phyloP scores from a whole-genome alignment of 1,284 basidiomycete species.

The Trametes polyzona region DNA sequence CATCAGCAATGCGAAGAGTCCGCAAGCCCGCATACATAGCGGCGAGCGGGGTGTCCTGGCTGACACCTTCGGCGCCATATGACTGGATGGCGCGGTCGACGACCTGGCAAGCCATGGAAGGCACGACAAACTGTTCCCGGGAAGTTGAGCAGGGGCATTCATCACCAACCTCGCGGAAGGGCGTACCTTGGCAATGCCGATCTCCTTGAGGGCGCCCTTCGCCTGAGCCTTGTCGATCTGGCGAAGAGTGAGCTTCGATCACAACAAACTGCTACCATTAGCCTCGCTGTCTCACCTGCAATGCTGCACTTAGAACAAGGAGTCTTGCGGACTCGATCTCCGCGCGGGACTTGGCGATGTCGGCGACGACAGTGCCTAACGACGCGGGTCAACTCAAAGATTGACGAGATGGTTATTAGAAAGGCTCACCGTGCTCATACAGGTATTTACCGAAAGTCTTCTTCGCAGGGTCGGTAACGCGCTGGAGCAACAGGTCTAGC shows the following conservation, averaged over 20 bases:
- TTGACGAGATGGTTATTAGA: too few relatives aligned
- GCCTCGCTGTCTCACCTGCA: slow-evolving; percentile 76
- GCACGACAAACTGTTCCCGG: slow-evolving; percentile 96
- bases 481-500: slow-evolving; percentile 86
- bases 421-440: slow-evolving; percentile 79
- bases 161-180: too few relatives aligned
- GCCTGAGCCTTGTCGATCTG: slow-evolving; percentile 90
- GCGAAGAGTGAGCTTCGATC: too few relatives aligned
- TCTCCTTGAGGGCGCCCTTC: slow-evolving; percentile 96
- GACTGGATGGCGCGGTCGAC: slow-evolving; percentile 95
- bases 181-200: slow-evolving; percentile 91
- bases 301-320: slow-evolving; percentile 91
- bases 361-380: slow-evolving; percentile 83
- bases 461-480: slow-evolving; percentile 89
- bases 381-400: too few relatives aligned
- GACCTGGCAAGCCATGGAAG: slow-evolving; percentile 84
- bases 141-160: too few relatives aligned
- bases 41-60: slow-evolving; percentile 88
- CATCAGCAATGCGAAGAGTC: slow-evolving; percentile 91
- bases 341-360: slow-evolving; percentile 91
- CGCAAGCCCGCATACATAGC: slow-evolving; percentile 79
- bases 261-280: too few relatives aligned
- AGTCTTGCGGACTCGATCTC: slow-evolving; percentile 90
- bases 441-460: slow-evolving; percentile 95
- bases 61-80: slow-evolving; percentile 94